Conservation (phyloP, 2,329 filamentous ascomycete species). For the Tympanopsis confertula region DNA sequence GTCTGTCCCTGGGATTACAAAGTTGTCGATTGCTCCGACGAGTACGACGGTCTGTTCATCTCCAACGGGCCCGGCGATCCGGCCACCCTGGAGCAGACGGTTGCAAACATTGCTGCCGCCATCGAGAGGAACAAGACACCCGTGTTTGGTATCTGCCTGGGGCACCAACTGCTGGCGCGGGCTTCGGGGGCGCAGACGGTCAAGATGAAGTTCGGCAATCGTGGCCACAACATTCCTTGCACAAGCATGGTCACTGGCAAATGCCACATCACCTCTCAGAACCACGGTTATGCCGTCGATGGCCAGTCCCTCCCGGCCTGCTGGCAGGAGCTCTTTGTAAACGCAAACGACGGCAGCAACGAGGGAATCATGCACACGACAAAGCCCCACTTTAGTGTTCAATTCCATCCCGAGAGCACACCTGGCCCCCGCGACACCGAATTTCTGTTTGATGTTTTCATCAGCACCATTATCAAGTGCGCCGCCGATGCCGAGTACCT, state of each 20-base stretch:
- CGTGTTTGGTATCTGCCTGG: conserved; percentile 91
- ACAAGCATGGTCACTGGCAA: conserved; percentile 90
- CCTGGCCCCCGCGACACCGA: conserved; percentile 92
- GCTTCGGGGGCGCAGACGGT: conserved; percentile 73
- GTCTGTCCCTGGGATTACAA: conserved; percentile 96
- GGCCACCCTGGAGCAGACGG: conserved; percentile 67
- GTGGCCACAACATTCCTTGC: conserved; percentile 95
- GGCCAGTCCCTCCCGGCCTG: conserved; percentile 60
- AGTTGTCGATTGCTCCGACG: conserved; percentile 64
- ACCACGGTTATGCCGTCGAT: conserved; percentile 93
- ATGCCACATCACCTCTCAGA: conserved; percentile 98
- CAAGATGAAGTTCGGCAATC: conserved; percentile 99
- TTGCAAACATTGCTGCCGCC: conserved; percentile 66
- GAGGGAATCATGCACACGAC: conserved; percentile 84
- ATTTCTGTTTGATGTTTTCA: conserved; percentile 93
- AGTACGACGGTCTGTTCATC: conserved; percentile 89
- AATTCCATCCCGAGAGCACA: conserved; percentile 96
- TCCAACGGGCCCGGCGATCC: conserved; percentile 97
- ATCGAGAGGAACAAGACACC: conserved; percentile 72
- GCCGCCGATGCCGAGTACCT: conserved; percentile 57
- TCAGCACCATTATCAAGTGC: conserved; percentile 67
- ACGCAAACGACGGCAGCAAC: conserved; percentile 96
- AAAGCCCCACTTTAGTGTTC: conserved; percentile 95
- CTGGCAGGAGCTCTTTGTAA: conserved; percentile 93
- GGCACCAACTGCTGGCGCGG: conserved; percentile 83